These are phyloP conservation scores for Calonectria henricotiae DNA, from an alignment of 2,329 filamentous ascomycete species.

Conservation along the genomic window DNA sequence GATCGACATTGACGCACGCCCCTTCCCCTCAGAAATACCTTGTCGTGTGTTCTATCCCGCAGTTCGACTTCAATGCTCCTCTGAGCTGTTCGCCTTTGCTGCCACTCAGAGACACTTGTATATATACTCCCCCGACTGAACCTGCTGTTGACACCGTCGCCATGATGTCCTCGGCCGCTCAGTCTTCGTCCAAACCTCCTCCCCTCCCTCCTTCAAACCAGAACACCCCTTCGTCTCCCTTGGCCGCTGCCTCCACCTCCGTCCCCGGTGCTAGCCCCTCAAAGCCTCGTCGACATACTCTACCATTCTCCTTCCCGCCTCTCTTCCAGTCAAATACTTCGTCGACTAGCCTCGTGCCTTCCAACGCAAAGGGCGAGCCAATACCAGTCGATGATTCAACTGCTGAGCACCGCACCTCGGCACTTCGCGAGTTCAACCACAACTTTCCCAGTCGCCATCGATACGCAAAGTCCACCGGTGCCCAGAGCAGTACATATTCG, in stretches of 20 bases:
- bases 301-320: conserved; percentile 67
- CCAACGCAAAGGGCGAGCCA: conserved; percentile 71
- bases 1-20: conserved; percentile 44
- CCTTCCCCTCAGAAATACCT: conserved; percentile 40
- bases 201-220: conserved; percentile 34
- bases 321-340: conserved; percentile 67
- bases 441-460: conserved; percentile 72
- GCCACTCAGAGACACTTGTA: conserved; percentile 42
- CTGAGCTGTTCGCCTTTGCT: conserved; percentile 45
- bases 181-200: conserved; percentile 43
- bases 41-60: conserved; percentile 44
- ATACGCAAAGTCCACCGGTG: conserved; percentile 71
- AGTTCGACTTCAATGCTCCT: conserved; percentile 48
- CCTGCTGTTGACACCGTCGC: conserved; percentile 34
- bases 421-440: conserved; percentile 73
- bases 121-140: conserved; percentile 43
- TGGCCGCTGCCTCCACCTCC: conserved; percentile 50
- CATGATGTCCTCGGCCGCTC: conserved; percentile 43
- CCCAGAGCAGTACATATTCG: conserved; percentile 73
- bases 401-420: conserved; percentile 72
- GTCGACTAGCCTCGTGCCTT: conserved; percentile 69
- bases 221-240: conserved; percentile 47
- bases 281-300: conserved; percentile 57
- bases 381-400: conserved; percentile 73
- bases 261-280: conserved; percentile 42